Conservation (phyloP, 176 grass and related monocot species). For the Aegilops longissima region DNA sequence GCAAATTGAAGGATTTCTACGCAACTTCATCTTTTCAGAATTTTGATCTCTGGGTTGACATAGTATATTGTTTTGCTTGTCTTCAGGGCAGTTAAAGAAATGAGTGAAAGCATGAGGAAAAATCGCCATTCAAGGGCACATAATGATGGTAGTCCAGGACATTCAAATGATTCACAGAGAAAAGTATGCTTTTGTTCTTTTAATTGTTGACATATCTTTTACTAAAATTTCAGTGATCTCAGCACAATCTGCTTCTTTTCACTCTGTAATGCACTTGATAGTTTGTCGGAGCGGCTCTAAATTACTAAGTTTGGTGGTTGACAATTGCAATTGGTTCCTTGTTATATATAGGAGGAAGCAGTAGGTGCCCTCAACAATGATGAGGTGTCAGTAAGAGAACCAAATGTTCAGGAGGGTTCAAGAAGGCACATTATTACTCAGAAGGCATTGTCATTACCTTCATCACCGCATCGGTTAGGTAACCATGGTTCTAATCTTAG, state of each 20-base stretch:
- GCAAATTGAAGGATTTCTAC: neutral
- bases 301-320: constrained; percentile 28
- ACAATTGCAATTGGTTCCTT: constrained; percentile 7
- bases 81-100: constrained; percentile 76
- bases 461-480: constrained; percentile 77
- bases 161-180: constrained; percentile 52
- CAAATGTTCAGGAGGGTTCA: constrained; percentile 42
- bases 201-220: neutral
- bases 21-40: neutral
- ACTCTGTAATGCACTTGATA: constrained; percentile 7
- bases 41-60: neutral
- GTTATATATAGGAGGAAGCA: constrained; percentile 60
- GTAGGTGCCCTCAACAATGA: constrained; percentile 40
- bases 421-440: constrained; percentile 65
- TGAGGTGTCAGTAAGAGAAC: constrained; percentile 40
- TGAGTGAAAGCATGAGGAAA: constrained; percentile 87
- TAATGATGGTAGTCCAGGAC: constrained; percentile 53
- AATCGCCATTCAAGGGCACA: constrained; percentile 57
- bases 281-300: neutral
- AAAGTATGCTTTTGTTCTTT: constrained; percentile 42
- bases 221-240: constrained; percentile 13
- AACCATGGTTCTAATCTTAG: constrained; percentile 49
- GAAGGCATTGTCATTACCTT: constrained; percentile 89
- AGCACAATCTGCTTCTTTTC: neutral
- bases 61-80: constrained; percentile 20